Percentiles rank a stretch among this genome's conserved stretches.
Conservation (phyloP, 352 stramenopile species). For the Phytophthora ramorum region DNA sequence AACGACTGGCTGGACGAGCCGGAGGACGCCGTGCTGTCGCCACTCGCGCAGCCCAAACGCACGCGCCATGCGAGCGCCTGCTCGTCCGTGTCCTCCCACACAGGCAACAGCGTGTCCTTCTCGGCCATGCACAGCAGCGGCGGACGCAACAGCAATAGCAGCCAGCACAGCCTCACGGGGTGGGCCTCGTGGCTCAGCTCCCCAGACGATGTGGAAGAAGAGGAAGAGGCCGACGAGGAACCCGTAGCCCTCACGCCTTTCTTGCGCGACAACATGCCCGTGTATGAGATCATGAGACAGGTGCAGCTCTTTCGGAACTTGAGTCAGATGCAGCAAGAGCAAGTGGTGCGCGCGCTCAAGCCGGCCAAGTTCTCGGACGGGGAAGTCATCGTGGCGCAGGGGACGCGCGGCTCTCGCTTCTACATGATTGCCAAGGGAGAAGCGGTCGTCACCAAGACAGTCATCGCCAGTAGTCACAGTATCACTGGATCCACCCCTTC, state of each 20-base stretch:
- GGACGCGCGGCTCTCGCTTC: conserved; percentile 83
- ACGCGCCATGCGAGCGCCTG: conserved; percentile 48
- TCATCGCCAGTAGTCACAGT: conserved; percentile 39
- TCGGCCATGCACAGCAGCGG: conserved; percentile 46
- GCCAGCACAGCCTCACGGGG: conserved; percentile 65
- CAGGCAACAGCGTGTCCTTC: conserved; percentile 40
- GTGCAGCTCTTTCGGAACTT: conserved; percentile 89
- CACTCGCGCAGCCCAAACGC: conserved; percentile 39
- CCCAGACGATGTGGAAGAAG: conserved; percentile 67
- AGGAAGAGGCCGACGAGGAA: conserved; percentile 74
- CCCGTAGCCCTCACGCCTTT: conserved; percentile 75
- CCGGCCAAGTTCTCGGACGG: conserved; percentile 86
- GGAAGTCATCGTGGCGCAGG: conserved; percentile 88
- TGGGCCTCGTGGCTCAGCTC: conserved; percentile 75
- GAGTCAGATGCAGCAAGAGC: conserved; percentile 88
- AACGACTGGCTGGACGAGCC: conserved; percentile 84
- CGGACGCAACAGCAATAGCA: conserved; percentile 55
- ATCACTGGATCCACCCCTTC: conserved; percentile 40
- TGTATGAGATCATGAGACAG: conserved; percentile 91
- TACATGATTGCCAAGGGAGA: conserved; percentile 93
- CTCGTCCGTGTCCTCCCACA: conserved; percentile 61
- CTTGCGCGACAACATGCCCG: conserved; percentile 83
- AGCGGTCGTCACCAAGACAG: conserved; percentile 86
- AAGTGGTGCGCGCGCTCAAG: conserved; percentile 86
- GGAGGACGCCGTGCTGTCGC: conserved; percentile 65